phyloP scores from a whole-genome alignment of 2,329 filamentous ascomycete genomes.

The Phyllosticta paracitricarpa region DNA sequence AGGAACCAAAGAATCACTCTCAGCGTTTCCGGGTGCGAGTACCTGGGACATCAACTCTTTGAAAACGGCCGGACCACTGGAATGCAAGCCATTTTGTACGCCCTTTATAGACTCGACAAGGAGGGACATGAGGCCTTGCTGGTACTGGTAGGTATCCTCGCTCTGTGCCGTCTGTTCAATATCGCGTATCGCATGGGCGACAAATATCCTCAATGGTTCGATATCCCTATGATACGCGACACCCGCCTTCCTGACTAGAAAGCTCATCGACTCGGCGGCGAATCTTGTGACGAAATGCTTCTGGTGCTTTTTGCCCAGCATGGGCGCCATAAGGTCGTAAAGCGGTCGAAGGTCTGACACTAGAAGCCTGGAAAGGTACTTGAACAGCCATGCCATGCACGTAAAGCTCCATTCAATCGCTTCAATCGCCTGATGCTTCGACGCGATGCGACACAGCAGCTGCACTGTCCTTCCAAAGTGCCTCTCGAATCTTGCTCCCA shows the following conservation, averaged over 20 bases:
- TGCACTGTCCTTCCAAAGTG: slow-evolving; percentile 69
- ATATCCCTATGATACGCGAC: slow-evolving; percentile 63
- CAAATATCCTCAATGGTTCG: slow-evolving; percentile 58
- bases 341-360: slow-evolving; percentile 78
- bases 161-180: slow-evolving; percentile 46
- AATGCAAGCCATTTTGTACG: slow-evolving; percentile 48
- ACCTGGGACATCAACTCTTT: slow-evolving; percentile 37
- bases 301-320: slow-evolving; percentile 73
- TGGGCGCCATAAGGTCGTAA: slow-evolving; percentile 69
- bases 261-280: slow-evolving; percentile 89
- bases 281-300: slow-evolving; percentile 85
- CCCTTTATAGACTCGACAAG: slow-evolving; percentile 72
- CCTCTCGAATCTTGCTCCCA: slow-evolving; percentile 79
- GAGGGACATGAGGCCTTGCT: slow-evolving; percentile 83
- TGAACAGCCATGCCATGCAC: slow-evolving; percentile 90
- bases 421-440: slow-evolving; percentile 65
- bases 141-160: slow-evolving; percentile 58
- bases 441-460: slow-evolving; percentile 68
- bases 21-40: slow-evolving; percentile 13
- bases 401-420: slow-evolving; percentile 98
- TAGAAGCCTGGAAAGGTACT: slow-evolving; percentile 82
- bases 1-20: slow-evolving; percentile 13
- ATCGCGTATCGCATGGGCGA: slow-evolving; percentile 63
- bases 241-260: slow-evolving; percentile 81
- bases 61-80: slow-evolving; percentile 45